phyloP scores from a whole-genome alignment of 345 rosid genomes.

The Eucalyptus microcorys region DNA sequence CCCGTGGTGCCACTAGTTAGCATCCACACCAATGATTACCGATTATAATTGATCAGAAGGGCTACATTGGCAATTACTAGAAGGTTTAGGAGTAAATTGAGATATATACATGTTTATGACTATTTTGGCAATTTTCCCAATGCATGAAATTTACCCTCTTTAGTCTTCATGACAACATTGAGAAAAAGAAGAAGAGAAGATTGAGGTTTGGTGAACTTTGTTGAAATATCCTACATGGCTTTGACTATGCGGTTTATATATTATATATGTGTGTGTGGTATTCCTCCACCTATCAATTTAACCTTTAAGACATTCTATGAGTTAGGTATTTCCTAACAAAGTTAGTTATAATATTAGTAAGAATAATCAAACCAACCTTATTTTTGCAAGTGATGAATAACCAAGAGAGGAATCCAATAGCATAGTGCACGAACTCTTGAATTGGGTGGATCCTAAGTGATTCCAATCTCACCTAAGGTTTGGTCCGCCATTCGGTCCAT shows the following conservation, averaged over 20 bases:
- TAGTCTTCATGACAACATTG: not conserved
- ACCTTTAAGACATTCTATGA: not conserved
- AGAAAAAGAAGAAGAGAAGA: not conserved
- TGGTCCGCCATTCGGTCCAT: not conserved
- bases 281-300: not conserved
- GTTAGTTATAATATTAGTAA: not conserved
- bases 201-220: not conserved
- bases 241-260: not conserved
- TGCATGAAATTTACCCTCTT: not conserved
- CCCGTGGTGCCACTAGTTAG: rapidly evolving
- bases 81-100: too few relatives aligned
- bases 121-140: not conserved
- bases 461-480: not conserved
- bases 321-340: not conserved
- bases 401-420: not conserved
- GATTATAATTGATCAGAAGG: not conserved
- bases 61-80: too few relatives aligned
- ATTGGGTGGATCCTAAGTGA: not conserved
- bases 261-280: not conserved
- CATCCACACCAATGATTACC: too few relatives aligned
- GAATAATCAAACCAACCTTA: not conserved
- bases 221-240: not conserved
- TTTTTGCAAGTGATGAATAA: not conserved
- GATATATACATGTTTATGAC: too few relatives aligned
- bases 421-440: not conserved